Evolutionary conservation across 441 rosid genomes (phyloP).

Genomic region (Geranium incanum): DNA sequence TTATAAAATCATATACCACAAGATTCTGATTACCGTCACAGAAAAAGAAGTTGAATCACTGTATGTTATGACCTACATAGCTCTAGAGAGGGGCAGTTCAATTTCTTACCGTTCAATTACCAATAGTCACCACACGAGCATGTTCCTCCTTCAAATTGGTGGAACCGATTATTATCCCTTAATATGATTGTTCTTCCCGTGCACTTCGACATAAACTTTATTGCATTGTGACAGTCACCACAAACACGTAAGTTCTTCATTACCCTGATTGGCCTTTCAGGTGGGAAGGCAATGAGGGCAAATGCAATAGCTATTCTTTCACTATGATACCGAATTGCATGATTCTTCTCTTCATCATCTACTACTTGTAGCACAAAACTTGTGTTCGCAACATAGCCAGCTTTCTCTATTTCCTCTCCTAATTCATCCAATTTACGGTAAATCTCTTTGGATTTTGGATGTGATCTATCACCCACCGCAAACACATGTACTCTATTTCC

Average conservation of each 20-base stretch:
- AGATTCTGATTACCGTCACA: no score
- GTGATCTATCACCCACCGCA: slow-evolving; percentile 61
- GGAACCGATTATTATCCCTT: slow-evolving; percentile 70
- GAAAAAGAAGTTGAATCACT: not conserved
- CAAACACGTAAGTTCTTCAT: slow-evolving; percentile 58
- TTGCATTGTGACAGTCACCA: slow-evolving; percentile 55
- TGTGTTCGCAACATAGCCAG: slow-evolving; percentile 64
- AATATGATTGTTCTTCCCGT: slow-evolving; percentile 54
- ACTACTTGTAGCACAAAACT: slow-evolving; percentile 70
- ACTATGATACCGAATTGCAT: slow-evolving; percentile 71
- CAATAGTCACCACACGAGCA: slow-evolving; percentile 88
- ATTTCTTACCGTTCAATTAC: slow-evolving; percentile 22
- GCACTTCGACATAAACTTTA: slow-evolving; percentile 61
- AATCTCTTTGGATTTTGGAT: slow-evolving; percentile 48
- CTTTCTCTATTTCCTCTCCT: slow-evolving; percentile 68
- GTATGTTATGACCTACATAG: not conserved
- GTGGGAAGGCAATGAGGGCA: slow-evolving; percentile 52
- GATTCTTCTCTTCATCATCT: slow-evolving; percentile 82
- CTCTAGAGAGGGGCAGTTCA: not conserved
- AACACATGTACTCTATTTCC: slow-evolving; percentile 75
- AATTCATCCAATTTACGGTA: slow-evolving; percentile 62
- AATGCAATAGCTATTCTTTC: slow-evolving; percentile 62
- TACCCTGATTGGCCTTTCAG: slow-evolving; percentile 43
- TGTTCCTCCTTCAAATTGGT: slow-evolving; percentile 61
- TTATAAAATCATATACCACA: no score